Evolutionary conservation across 805 yeast genomes (phyloP), one percentile per base, ranked within the genome.

Genomic region (Myxozyma mucilagina): DNA sequence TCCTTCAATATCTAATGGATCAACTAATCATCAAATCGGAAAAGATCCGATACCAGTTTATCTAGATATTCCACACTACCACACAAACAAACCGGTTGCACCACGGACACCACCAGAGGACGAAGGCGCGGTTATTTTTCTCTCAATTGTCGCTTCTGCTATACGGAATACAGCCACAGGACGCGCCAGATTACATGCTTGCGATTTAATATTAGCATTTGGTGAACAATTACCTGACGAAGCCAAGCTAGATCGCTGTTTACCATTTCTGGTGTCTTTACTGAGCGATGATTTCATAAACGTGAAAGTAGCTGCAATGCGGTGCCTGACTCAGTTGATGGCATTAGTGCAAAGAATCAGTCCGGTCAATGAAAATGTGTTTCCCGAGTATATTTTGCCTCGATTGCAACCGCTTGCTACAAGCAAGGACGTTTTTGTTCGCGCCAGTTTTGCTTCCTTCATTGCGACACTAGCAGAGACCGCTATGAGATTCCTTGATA

Each of bases 321-420:
- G 83, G 49, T 76, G 86, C 1, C 70, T 89, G 49, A 84, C 96
- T 0, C 92, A 89, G 43, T 73, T 94, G 1, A 73, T 93, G 43
- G 73, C 78, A 6, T 78, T 86, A 65, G 87, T 91, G 44, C 82
- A 84, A 31, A 78, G 79, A 0, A 79, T 92, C 10, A 84, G 88
- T 0, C 89, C 93, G 0, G 81, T 90, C 39, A 93, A 94, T 70
- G 87, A 83, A 16, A 80, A 84, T 50, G 75, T 93, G 3, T 90
- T 91, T 69, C 83, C 91, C 0, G 97, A 92, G 66, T 93, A 90
- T 71, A 76, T 93, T 24, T 70, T 89, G 4, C 97, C 97, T 0
- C 81, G 87, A 57, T 70, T 93, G 5, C 75, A 79, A 54, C 69
- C 71, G n/a, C 72, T 83, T 39, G 69, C 82, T 18, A 71, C 73